Evolutionary conservation across 768 basidiomycete species (phyloP).

Genomic region (Tricholoma saponaceum): DNA sequence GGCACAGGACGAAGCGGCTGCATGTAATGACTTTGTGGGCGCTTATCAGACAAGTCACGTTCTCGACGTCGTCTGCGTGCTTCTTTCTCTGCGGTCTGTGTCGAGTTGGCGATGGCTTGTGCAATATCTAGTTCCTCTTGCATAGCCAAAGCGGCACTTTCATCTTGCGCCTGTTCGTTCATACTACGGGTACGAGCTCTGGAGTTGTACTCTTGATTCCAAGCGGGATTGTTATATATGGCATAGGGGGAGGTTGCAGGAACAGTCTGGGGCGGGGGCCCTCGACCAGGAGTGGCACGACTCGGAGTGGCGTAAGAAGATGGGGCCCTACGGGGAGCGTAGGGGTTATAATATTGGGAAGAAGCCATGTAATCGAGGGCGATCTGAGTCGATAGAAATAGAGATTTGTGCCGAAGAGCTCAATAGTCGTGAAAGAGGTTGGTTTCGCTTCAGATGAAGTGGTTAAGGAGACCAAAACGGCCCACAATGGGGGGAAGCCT

Average conservation of each 20-base stretch:
- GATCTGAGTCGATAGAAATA: neutral
- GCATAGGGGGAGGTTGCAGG: neutral
- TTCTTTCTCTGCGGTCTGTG: neutral
- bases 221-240: neutral
- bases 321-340: neutral
- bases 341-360: neutral
- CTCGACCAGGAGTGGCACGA: neutral
- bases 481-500: no score
- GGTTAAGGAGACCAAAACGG: neutral
- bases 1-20: neutral
- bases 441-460: neutral
- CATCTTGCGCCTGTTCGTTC: neutral
- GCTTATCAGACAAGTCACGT: neutral
- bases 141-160: neutral
- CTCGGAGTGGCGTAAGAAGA: neutral
- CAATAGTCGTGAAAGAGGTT: neutral
- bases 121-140: neutral
- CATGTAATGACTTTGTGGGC: neutral
- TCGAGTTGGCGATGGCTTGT: constrained; percentile 1
- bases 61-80: neutral
- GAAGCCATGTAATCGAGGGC: neutral
- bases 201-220: neutral
- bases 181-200: neutral
- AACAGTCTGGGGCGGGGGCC: neutral
- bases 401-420: neutral